A percentile compares a stretch with the other conserved stretches of the same genome.
phyloP scores from a whole-genome alignment of 1,139 yeast genomes.

The Yamadazyma buinensis region DNA sequence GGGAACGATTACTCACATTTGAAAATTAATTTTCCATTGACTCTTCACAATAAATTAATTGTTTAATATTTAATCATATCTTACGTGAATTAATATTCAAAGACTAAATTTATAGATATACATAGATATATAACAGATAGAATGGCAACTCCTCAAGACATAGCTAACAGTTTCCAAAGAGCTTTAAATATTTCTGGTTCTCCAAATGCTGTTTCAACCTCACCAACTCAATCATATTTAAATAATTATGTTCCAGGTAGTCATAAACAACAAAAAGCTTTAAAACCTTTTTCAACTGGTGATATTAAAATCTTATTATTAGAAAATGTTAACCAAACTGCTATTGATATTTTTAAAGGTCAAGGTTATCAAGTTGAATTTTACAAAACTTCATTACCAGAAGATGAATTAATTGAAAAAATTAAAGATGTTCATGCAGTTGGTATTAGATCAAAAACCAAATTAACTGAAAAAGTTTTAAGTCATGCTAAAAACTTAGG shows the following conservation, averaged over 20 bases:
- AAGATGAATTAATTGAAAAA: constrained; percentile 91
- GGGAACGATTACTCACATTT: constrained; percentile 1
- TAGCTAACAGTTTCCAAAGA: constrained; percentile 55
- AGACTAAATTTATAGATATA: neutral
- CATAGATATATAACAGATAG: neutral
- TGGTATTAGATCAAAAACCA: constrained; percentile 97
- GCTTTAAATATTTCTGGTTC: constrained; percentile 50
- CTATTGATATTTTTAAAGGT: constrained; percentile 73
- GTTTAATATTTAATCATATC: neutral
- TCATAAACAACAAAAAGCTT: constrained; percentile 57
- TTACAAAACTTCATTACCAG: constrained; percentile 84
- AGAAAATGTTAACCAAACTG: constrained; percentile 92
- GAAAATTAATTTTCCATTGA: constrained; percentile 2
- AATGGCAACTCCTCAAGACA: constrained; percentile 72
- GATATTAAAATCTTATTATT: constrained; percentile 87
- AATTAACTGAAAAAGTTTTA: constrained; percentile 73
- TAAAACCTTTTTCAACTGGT: constrained; percentile 87
- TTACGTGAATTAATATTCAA: too few species aligned
- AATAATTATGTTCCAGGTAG: constrained; percentile 32
- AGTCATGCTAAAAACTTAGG: constrained; percentile 86
- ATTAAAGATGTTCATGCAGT: constrained; percentile 92
- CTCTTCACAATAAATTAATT: constrained; percentile 1
- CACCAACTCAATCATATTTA: constrained; percentile 57
- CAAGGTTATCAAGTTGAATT: constrained; percentile 98
- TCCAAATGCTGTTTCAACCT: constrained; percentile 74